Evolutionary conservation across 805 yeast genomes (phyloP).

Genomic region (Trichomonascus vanleenenianus): DNA sequence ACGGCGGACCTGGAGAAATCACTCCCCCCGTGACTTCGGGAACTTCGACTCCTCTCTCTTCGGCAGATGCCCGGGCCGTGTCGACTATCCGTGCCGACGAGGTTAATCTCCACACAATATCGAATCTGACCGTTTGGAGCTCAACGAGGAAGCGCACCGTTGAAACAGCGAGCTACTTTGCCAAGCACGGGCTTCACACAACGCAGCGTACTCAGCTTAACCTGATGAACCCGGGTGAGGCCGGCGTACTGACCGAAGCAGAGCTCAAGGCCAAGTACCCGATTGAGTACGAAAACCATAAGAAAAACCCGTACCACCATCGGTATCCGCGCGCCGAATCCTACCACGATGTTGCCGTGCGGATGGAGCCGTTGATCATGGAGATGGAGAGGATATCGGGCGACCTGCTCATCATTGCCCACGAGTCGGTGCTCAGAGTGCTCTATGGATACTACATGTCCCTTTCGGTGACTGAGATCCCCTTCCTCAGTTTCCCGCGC

Average conservation of each 20-base stretch:
- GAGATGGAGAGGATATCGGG: conserved; percentile 85
- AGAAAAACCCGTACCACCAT: conserved; percentile 83
- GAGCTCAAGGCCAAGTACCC: conserved; percentile 58
- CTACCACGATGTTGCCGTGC: conserved; percentile 90
- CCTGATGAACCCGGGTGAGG: conserved; percentile 84
- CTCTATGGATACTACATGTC: conserved; percentile 95
- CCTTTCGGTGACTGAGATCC: conserved; percentile 78
- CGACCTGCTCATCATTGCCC: conserved; percentile 85
- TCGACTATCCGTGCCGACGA: conserved; percentile 20
- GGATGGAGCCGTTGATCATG: conserved; percentile 85
- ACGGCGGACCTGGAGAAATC: conserved; percentile 5
- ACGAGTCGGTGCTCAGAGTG: conserved; percentile 82
- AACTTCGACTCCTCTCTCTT: conserved; percentile 19
- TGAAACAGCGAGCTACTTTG: conserved; percentile 67
- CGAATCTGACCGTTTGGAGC: conserved; percentile 85
- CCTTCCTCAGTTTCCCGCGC: conserved; percentile 66
- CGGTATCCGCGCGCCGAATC: conserved; percentile 90
- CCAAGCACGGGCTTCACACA: conserved; percentile 49
- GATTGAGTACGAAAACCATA: conserved; percentile 56
- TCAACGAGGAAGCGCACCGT: conserved; percentile 81
- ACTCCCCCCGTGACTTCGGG: conserved; percentile 25
- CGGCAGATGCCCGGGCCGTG: conserved; percentile 18
- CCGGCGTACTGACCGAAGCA: conserved; percentile 57
- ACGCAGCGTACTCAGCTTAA: conserved; percentile 76
- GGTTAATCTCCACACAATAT: conserved; percentile 49